Evolutionary conservation across 352 stramenopile species (phyloP).

Genomic region (Phytophthora europaea): DNA sequence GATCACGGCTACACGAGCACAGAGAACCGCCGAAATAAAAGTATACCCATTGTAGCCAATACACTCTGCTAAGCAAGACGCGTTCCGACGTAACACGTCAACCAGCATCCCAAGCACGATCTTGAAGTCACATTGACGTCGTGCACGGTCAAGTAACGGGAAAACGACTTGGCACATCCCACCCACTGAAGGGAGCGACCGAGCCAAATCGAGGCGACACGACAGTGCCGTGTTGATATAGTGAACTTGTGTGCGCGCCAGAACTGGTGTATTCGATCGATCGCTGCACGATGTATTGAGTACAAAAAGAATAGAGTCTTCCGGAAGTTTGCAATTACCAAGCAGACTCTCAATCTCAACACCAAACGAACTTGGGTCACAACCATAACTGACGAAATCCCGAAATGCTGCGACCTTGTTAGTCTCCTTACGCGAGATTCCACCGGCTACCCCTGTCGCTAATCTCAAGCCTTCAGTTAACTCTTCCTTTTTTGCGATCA

Average conservation of each 20-base stretch:
- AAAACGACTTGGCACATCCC: constrained; percentile 68
- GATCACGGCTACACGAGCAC: constrained; percentile 51
- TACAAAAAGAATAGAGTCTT: constrained; percentile 67
- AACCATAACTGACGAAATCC: constrained; percentile 69
- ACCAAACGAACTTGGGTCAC: constrained; percentile 68
- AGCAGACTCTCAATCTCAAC: constrained; percentile 69
- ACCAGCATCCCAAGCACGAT: constrained; percentile 59
- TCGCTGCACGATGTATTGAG: constrained; percentile 66
- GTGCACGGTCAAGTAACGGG: constrained; percentile 68
- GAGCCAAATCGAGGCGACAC: constrained; percentile 61
- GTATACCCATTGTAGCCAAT: constrained; percentile 68
- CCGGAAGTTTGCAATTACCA: constrained; percentile 64
- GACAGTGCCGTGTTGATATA: constrained; percentile 64
- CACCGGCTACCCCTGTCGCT: constrained; percentile 14
- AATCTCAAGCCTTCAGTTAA: constrained; percentile 44
- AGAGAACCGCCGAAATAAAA: constrained; percentile 59
- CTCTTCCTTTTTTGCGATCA: constrained; percentile 57
- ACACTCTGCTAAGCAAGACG: constrained; percentile 68
- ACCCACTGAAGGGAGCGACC: constrained; percentile 69
- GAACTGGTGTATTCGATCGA: constrained; percentile 29
- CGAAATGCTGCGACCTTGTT: constrained; percentile 54
- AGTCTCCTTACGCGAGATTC: constrained; percentile 42
- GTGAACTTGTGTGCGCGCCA: constrained; percentile 53
- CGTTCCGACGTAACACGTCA: constrained; percentile 62
- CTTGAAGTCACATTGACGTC: constrained; percentile 53